phyloP scores from a whole-genome alignment of 345 rosid genomes.

The Rhodomyrtus tomentosa region DNA sequence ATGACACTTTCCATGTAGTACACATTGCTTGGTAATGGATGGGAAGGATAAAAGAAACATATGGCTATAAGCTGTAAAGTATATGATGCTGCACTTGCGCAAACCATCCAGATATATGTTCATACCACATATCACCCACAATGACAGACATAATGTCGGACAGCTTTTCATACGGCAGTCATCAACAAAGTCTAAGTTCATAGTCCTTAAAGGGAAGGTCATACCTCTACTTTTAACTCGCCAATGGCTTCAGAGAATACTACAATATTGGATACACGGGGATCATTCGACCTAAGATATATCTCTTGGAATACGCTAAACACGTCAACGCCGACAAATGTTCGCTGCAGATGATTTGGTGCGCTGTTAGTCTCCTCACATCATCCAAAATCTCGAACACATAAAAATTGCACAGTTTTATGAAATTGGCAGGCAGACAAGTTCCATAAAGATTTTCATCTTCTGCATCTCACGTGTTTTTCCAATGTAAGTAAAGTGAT shows the following conservation, averaged over 20 bases:
- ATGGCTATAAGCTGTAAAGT: background rate
- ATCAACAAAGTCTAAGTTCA: background rate
- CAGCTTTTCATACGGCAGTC: background rate
- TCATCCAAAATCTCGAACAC: too few species aligned
- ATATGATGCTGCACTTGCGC: background rate
- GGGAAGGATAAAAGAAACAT: background rate
- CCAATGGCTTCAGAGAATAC: slow-evolving; percentile 74
- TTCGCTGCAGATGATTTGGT: slow-evolving; percentile 41
- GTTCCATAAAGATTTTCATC: background rate
- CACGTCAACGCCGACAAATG: slow-evolving; percentile 83
- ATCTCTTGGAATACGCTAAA: slow-evolving; percentile 92
- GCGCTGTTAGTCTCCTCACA: background rate
- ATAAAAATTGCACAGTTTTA: background rate
- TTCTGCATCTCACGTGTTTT: background rate
- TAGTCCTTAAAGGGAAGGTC: background rate
- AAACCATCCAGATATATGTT: background rate
- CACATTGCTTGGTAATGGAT: background rate
- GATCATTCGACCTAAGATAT: slow-evolving; percentile 56
- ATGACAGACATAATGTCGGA: background rate
- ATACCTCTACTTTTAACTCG: slow-evolving; percentile 92
- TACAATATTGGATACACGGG: slow-evolving; percentile 84
- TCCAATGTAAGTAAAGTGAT: background rate
- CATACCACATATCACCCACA: background rate
- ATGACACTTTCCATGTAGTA: background rate
- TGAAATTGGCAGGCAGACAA: background rate